Conservation (phyloP, 108 stramenopile genomes). For the Aurantiochytrium sp. region DNA sequence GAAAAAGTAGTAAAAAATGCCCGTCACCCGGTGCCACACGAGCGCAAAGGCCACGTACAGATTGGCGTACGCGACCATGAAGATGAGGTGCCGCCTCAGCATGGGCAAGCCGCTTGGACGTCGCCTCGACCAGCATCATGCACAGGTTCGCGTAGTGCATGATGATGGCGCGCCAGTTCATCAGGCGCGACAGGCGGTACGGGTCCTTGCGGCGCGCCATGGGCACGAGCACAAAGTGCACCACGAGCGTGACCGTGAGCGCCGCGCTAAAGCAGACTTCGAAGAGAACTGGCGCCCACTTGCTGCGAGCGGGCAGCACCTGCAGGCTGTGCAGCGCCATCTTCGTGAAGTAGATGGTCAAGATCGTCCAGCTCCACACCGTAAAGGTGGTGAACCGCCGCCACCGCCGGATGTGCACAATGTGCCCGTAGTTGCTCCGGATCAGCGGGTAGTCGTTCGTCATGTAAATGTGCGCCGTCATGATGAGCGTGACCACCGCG, state of each 20-base stretch:
- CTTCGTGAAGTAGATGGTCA: background rate
- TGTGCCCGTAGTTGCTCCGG: background rate
- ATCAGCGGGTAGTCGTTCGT: background rate
- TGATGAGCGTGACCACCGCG: background rate
- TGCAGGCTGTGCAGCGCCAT: background rate
- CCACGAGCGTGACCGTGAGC: constrained; percentile 29
- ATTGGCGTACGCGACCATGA: background rate
- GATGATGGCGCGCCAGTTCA: background rate
- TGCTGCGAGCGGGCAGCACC: background rate
- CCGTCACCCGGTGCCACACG: background rate
- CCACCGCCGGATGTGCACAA: background rate
- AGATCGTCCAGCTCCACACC: constrained; percentile 4
- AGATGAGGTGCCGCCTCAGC: background rate
- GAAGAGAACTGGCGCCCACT: background rate
- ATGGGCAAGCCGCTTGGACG: constrained; percentile 3
- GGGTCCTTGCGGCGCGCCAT: background rate
- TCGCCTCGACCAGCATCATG: constrained; percentile 22
- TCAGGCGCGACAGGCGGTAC: background rate
- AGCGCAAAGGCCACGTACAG: background rate
- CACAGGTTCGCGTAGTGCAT: constrained; percentile 13
- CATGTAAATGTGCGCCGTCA: background rate
- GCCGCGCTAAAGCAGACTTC: constrained; percentile 17
- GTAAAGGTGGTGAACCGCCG: constrained; percentile 14
- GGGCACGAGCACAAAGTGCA: constrained; percentile 28
- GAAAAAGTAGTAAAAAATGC: constrained; percentile 38